phyloP scores from a whole-genome alignment of 768 basidiomycete genomes.

The Russula sp. region DNA sequence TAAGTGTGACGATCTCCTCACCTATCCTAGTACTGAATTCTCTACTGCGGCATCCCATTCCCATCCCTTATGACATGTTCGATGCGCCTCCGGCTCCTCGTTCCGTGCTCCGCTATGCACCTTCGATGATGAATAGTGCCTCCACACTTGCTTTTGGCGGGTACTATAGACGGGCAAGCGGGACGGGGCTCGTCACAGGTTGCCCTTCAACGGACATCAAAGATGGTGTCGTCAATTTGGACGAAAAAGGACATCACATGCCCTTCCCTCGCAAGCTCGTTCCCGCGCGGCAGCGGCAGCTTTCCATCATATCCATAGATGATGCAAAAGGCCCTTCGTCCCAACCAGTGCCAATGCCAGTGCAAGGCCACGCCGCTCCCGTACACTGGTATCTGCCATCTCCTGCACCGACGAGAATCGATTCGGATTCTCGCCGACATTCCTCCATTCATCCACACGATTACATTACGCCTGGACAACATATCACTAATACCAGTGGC shows the following conservation, averaged over 20 bases:
- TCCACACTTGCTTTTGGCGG: constrained; percentile 49
- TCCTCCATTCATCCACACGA: constrained; percentile 4
- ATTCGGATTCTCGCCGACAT: neutral
- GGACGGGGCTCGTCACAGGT: constrained; percentile 62
- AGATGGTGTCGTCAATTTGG: constrained; percentile 63
- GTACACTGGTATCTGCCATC: neutral
- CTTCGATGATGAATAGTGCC: constrained; percentile 45
- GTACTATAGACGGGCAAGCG: constrained; percentile 58
- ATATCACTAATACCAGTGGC: neutral
- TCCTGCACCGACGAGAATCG: neutral
- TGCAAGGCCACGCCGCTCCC: neutral
- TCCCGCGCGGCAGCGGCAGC: constrained; percentile 62
- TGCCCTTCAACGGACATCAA: constrained; percentile 42
- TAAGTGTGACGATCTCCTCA: constrained; percentile 66
- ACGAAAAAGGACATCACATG: constrained; percentile 58
- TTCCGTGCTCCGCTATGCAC: constrained; percentile 42
- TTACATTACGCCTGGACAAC: neutral
- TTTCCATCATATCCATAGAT: constrained; percentile 58
- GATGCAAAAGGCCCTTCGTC: constrained; percentile 39
- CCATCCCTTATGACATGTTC: constrained; percentile 65
- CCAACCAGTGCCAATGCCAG: neutral
- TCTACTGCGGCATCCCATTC: constrained; percentile 57
- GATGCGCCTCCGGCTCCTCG: constrained; percentile 48
- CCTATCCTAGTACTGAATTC: constrained; percentile 64
- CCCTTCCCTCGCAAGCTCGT: constrained; percentile 62